These are phyloP conservation scores for Plicaturopsis crispa DNA, from an alignment of 768 basidiomycete genomes.

Conservation along the genomic window DNA sequence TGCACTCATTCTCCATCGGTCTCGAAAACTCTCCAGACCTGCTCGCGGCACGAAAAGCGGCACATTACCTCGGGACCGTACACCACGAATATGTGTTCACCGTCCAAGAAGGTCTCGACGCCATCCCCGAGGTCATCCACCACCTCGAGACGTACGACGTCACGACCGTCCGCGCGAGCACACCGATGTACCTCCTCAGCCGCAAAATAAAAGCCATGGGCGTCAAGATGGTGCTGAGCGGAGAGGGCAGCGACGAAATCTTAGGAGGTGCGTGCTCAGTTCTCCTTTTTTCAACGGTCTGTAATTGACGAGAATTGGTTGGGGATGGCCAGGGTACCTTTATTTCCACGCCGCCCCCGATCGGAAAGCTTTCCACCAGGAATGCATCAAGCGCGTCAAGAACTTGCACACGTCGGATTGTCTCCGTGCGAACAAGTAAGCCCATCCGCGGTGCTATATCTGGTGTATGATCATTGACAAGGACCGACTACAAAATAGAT, in stretches of 20 bases:
- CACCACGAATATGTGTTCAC: slow-evolving; percentile 99
- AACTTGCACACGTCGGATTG: slow-evolving; percentile 97
- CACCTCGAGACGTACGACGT: slow-evolving; percentile 99
- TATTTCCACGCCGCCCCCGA: slow-evolving; percentile 99
- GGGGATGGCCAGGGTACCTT: slow-evolving; percentile 67
- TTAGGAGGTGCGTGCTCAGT: slow-evolving; percentile 67
- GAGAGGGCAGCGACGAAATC: slow-evolving; percentile 97
- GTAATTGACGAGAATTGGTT: too few relatives aligned
- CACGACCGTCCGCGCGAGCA: slow-evolving; percentile 94
- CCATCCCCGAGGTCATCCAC: slow-evolving; percentile 94
- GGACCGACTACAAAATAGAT: too few relatives aligned
- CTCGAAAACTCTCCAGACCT: slow-evolving; percentile 93
- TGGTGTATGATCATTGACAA: not conserved
- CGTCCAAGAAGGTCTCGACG: slow-evolving; percentile 95
- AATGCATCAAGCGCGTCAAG: slow-evolving; percentile 91
- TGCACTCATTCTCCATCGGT: slow-evolving; percentile 98
- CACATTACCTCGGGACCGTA: slow-evolving; percentile 86
- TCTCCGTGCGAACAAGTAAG: slow-evolving; percentile 94
- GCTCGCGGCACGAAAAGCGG: slow-evolving; percentile 88
- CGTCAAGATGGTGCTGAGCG: slow-evolving; percentile 98
- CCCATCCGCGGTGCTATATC: slow-evolving; percentile 1
- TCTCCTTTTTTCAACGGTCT: not conserved
- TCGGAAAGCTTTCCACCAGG: slow-evolving; percentile 84
- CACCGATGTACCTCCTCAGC: slow-evolving; percentile 97
- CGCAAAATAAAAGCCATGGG: slow-evolving; percentile 99